A percentile compares a stretch with the other conserved stretches of the same genome.
phyloP scores from a whole-genome alignment of 108 stramenopile genomes.

The Conticribra guillardii region DNA sequence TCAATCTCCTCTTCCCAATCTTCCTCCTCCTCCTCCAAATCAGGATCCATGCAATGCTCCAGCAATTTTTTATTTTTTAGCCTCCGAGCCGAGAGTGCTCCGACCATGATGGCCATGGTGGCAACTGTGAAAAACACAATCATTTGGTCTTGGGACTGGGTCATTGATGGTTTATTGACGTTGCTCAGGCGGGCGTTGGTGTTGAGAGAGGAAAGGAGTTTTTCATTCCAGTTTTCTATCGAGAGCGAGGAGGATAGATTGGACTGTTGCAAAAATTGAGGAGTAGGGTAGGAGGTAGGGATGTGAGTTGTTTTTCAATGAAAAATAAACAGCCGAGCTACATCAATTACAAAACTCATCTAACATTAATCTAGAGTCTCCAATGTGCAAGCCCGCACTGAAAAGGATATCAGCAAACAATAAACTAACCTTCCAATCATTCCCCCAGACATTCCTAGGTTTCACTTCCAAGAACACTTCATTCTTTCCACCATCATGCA shows the following conservation, averaged over 20 bases:
- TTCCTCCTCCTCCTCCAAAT: conserved; percentile 73
- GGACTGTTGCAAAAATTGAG: no score
- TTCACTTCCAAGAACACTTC: conserved; percentile 42
- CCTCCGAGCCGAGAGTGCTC: conserved; percentile 69
- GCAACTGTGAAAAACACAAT: conserved; percentile 80
- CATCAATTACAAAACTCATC: no score
- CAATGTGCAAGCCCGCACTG: no score
- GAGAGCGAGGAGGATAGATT: neutral
- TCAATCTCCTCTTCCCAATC: conserved; percentile 16
- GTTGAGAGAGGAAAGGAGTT: neutral
- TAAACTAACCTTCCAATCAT: conserved; percentile 1
- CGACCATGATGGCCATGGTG: conserved; percentile 85
- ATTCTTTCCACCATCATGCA: conserved; percentile 33
- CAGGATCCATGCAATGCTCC: conserved; percentile 75
- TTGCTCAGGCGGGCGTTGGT: neutral
- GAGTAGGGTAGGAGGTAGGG: no score
- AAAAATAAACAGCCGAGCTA: no score
- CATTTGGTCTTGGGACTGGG: conserved; percentile 61
- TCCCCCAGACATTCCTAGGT: conserved; percentile 22
- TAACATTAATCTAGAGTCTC: no score
- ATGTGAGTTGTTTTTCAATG: no score
- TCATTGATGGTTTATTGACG: neutral
- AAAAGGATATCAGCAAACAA: no score
- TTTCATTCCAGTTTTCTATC: conserved; percentile 10
- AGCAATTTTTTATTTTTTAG: conserved; percentile 58